These are phyloP conservation scores for Plasmopara halstedii DNA, from an alignment of 352 stramenopile genomes.

Conservation along the genomic window DNA sequence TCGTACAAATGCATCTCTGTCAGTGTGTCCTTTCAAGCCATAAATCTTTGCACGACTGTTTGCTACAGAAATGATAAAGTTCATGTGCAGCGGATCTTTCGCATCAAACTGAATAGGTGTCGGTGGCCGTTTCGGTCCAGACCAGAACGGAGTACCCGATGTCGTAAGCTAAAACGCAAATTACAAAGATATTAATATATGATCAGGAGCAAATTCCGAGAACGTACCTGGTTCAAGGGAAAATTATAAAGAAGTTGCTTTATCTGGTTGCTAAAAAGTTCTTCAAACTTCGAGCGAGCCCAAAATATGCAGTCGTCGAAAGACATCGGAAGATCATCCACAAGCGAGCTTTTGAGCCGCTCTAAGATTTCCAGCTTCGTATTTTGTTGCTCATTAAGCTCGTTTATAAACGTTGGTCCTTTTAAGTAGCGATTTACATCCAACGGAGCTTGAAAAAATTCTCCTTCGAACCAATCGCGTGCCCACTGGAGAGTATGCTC, in stretches of 20 bases:
- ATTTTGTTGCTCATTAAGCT: conserved; percentile 95
- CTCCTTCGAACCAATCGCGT: conserved; percentile 98
- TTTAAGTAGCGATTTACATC: conserved; percentile 94
- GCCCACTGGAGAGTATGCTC: conserved; percentile 99
- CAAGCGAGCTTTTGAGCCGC: conserved; percentile 88
- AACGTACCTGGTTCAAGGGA: conserved; percentile 86
- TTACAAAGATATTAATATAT: background rate
- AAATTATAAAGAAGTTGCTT: conserved; percentile 98
- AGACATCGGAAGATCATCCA: conserved; percentile 83
- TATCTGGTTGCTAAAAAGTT: conserved; percentile 98
- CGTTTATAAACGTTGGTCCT: conserved; percentile 81
- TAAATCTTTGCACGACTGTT: conserved; percentile 95
- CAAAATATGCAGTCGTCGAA: conserved; percentile 98
- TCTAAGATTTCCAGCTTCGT: conserved; percentile 95
- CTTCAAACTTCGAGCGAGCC: conserved; percentile 96
- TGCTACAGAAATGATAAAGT: conserved; percentile 94
- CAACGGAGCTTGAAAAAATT: conserved; percentile 95
- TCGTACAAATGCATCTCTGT: conserved; percentile 59
- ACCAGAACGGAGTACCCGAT: conserved; percentile 98
- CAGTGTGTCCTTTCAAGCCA: conserved; percentile 72
- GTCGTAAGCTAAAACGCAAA: conserved; percentile 74
- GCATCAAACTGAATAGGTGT: conserved; percentile 91
- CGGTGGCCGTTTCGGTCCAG: conserved; percentile 94
- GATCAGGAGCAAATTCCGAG: background rate
- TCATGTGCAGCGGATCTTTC: conserved; percentile 88